phyloP scores from a whole-genome alignment of 805 yeast species.

The Ogataea henricii region DNA sequence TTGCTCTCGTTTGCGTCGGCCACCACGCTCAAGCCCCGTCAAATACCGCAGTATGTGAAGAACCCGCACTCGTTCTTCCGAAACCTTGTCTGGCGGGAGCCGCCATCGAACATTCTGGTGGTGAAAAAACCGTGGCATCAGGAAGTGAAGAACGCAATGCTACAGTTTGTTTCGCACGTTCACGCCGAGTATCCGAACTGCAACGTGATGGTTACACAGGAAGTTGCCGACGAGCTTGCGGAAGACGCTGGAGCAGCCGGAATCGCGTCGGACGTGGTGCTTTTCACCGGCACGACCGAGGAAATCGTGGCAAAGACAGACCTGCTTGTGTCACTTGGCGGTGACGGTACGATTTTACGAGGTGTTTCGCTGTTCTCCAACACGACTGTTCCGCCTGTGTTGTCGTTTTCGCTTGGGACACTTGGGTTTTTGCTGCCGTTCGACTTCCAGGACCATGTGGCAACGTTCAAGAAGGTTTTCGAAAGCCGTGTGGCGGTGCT shows the following conservation, averaged over 20 bases:
- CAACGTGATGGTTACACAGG: constrained; percentile 75
- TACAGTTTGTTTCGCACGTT: constrained; percentile 61
- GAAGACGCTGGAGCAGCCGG: constrained; percentile 4
- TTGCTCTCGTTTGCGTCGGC: constrained; percentile 12
- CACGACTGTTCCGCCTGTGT: constrained; percentile 79
- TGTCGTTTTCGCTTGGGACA: constrained; percentile 88
- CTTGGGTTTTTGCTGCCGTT: constrained; percentile 88
- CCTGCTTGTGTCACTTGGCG: constrained; percentile 85
- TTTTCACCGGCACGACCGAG: constrained; percentile 59
- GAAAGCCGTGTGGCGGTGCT: constrained; percentile 69
- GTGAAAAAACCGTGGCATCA: constrained; percentile 84
- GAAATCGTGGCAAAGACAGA: constrained; percentile 72
- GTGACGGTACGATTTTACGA: constrained; percentile 89
- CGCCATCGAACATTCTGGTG: constrained; percentile 72
- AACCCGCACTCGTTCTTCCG: constrained; percentile 63
- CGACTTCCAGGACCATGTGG: constrained; percentile 62
- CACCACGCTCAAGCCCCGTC: constrained; percentile 20
- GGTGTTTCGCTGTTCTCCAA: constrained; percentile 80
- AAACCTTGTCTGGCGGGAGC: constrained; percentile 67
- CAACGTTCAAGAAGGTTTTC: constrained; percentile 67
- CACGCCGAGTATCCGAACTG: constrained; percentile 64
- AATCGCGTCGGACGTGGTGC: constrained; percentile 13
- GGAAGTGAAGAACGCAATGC: constrained; percentile 65
- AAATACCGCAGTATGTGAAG: constrained; percentile 52
- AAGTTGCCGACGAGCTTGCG: constrained; percentile 63